phyloP scores from a whole-genome alignment of 2,329 filamentous ascomycete species.

The Graphium sp. region DNA sequence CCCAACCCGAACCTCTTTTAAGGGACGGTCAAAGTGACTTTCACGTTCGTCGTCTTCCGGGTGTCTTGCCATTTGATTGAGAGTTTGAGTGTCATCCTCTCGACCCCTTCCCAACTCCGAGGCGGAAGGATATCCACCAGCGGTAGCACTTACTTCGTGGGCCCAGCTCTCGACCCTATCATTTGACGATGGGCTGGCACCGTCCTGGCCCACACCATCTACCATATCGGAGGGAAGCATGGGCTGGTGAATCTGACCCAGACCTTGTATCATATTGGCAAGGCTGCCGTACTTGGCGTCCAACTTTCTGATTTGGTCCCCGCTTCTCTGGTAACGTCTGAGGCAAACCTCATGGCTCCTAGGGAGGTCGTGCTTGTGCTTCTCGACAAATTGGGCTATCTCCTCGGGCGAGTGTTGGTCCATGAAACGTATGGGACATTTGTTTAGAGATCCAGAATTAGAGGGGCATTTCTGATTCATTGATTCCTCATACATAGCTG shows the following conservation, averaged over 20 bases:
- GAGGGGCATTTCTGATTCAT: conserved; percentile 31
- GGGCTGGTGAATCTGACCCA: conserved; percentile 74
- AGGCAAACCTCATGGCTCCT: conserved; percentile 89
- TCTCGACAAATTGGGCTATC: conserved; percentile 84
- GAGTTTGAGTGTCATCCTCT: conserved; percentile 18
- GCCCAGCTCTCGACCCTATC: conserved; percentile 78
- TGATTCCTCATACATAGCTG: conserved; percentile 44
- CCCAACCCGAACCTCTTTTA: conserved; percentile 83
- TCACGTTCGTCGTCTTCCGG: conserved; percentile 40
- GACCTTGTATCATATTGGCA: conserved; percentile 83
- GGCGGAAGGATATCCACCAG: conserved; percentile 12
- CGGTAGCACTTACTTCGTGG: conserved; percentile 48
- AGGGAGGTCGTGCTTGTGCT: conserved; percentile 87
- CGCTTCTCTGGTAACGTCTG: conserved; percentile 73
- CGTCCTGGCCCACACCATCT: conserved; percentile 15
- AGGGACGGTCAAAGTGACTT: conserved; percentile 63
- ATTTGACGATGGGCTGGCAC: conserved; percentile 26
- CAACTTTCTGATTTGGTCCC: conserved; percentile 69
- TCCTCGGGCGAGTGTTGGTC: conserved; percentile 89
- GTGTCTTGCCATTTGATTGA: conserved; percentile 13
- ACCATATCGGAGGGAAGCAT: conserved; percentile 48
- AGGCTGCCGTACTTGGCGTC: conserved; percentile 90
- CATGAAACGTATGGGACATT: conserved; percentile 84
- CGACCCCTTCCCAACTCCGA: conserved; percentile 9
- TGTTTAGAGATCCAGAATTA: conserved; percentile 32